phyloP scores from a whole-genome alignment of 371 early-diverging fungal genomes.

The Syncephalastrum sp. region DNA sequence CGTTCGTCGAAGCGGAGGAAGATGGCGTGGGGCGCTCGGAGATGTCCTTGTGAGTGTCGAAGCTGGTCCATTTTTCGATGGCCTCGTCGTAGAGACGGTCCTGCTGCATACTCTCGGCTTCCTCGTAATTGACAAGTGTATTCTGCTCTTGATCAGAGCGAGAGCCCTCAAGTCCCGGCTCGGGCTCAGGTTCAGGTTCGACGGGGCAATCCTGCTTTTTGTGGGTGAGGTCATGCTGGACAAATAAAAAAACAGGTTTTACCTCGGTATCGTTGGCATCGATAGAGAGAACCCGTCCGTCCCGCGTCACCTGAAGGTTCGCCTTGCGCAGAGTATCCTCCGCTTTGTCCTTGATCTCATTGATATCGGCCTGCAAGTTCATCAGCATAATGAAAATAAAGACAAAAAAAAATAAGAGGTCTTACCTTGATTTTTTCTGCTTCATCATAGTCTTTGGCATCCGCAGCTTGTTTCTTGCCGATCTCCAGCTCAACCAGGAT shows the following conservation, averaged over 20 bases:
- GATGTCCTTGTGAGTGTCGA: constrained; percentile 14
- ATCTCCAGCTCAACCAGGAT: constrained; percentile 58
- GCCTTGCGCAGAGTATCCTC: constrained; percentile 17
- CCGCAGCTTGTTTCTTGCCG: constrained; percentile 61
- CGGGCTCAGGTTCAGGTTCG: too few relatives aligned
- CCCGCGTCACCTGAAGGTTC: constrained; percentile 17
- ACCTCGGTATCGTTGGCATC: constrained; percentile 5
- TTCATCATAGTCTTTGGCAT: constrained; percentile 72
- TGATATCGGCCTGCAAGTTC: constrained; percentile 17
- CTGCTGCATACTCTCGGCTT: constrained; percentile 12
- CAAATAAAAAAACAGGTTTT: neutral
- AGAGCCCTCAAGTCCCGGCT: neutral
- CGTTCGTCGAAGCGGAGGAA: constrained; percentile 11
- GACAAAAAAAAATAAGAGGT: neutral
- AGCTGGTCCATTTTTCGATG: constrained; percentile 26
- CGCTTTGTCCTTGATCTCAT: constrained; percentile 20
- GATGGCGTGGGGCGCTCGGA: constrained; percentile 4
- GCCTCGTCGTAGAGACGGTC: constrained; percentile 26
- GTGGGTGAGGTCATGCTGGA: neutral
- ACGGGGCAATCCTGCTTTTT: neutral
- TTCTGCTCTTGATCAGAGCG: constrained; percentile 11
- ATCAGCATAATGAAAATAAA: neutral
- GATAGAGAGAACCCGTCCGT: constrained; percentile 16
- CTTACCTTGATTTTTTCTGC: constrained; percentile 66
- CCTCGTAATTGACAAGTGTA: constrained; percentile 13